Percentiles rank a stretch among this genome's conserved stretches.
phyloP scores from a whole-genome alignment of 23 red algal species.

The Cyanidium caldarium region DNA sequence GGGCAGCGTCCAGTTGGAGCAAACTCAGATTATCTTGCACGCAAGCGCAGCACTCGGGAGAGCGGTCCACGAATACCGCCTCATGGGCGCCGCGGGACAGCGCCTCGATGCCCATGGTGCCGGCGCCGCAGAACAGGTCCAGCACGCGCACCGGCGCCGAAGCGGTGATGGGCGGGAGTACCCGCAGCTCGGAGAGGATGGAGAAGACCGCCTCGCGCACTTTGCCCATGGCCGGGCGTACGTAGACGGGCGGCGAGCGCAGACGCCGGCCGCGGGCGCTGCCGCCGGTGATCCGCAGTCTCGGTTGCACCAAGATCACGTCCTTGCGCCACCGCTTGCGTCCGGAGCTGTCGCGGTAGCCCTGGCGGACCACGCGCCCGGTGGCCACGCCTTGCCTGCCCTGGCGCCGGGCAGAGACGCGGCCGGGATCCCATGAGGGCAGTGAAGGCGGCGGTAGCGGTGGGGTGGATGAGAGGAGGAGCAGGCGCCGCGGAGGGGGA shows the following conservation, averaged over 20 bases:
- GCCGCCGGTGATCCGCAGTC: constrained; percentile 54
- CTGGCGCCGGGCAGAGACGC: no score
- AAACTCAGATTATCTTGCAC: constrained; percentile 20
- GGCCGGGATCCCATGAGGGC: no score
- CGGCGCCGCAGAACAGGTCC: constrained; percentile 76
- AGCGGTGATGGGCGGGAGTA: constrained; percentile 12
- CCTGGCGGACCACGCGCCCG: no score
- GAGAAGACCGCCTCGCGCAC: constrained; percentile 80
- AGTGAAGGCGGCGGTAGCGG: no score
- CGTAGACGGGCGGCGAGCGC: constrained; percentile 63
- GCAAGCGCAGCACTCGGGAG: constrained; percentile 21
- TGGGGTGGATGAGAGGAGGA: no score
- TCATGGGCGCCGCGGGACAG: constrained; percentile 39
- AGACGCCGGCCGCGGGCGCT: constrained; percentile 51
- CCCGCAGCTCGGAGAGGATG: constrained; percentile 52
- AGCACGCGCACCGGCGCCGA: constrained; percentile 14
- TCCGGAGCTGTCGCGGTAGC: not conserved
- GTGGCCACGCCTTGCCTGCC: no score
- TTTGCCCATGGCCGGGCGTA: constrained; percentile 91
- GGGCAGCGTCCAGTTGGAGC: not conserved
- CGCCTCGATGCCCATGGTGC: constrained; percentile 84
- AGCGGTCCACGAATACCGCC: constrained; percentile 74
- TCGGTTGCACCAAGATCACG: constrained; percentile 12
- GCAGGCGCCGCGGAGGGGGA: no score
- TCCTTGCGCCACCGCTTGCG: not conserved